These are phyloP conservation scores for Drosera capensis DNA, from an alignment of 148 eudicot genomes.

Conservation along the genomic window DNA sequence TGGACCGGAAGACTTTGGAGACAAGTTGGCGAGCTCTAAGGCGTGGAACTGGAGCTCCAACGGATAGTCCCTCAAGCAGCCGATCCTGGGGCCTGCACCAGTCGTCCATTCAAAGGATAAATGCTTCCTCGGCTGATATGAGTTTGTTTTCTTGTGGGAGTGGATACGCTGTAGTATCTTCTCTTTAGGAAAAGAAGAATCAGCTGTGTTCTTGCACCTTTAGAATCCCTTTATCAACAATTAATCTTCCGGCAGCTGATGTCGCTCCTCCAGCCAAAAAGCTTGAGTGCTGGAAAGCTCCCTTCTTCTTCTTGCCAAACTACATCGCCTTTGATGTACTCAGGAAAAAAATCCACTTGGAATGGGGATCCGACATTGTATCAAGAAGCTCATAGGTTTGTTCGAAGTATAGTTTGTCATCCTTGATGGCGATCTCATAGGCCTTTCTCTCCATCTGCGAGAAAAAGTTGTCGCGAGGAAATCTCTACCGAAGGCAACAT, in stretches of 20 bases:
- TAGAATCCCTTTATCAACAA: slow-evolving; percentile 55
- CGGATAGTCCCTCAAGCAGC: slow-evolving; percentile 87
- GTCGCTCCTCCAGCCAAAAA: slow-evolving; percentile 98
- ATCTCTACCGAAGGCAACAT: neutral
- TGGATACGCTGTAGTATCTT: slow-evolving; percentile 39
- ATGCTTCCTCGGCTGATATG: slow-evolving; percentile 73
- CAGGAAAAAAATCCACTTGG: slow-evolving; percentile 92
- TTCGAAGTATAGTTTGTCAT: slow-evolving; percentile 46
- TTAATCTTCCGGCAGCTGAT: slow-evolving; percentile 86
- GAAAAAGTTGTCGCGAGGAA: neutral
- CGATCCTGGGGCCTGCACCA: slow-evolving; percentile 91
- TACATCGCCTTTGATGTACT: slow-evolving; percentile 76
- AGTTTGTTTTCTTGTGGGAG: slow-evolving; percentile 60
- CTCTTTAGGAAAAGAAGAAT: too few relatives aligned
- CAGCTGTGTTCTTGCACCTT: slow-evolving; percentile 50
- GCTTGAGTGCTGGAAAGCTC: slow-evolving; percentile 93
- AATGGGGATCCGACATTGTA: slow-evolving; percentile 43
- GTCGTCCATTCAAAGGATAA: slow-evolving; percentile 86
- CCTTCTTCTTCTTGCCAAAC: slow-evolving; percentile 82
- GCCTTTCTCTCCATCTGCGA: slow-evolving; percentile 75
- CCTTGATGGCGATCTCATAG: slow-evolving; percentile 64
- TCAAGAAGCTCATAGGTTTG: slow-evolving; percentile 51
- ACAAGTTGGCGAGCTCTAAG: slow-evolving; percentile 54
- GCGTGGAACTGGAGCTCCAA: slow-evolving; percentile 57
- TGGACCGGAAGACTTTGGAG: too few relatives aligned